Evolutionary conservation across 805 yeast genomes (phyloP), one percentile per base, ranked within the genome.

Genomic region (Lachancea mirantina): DNA sequence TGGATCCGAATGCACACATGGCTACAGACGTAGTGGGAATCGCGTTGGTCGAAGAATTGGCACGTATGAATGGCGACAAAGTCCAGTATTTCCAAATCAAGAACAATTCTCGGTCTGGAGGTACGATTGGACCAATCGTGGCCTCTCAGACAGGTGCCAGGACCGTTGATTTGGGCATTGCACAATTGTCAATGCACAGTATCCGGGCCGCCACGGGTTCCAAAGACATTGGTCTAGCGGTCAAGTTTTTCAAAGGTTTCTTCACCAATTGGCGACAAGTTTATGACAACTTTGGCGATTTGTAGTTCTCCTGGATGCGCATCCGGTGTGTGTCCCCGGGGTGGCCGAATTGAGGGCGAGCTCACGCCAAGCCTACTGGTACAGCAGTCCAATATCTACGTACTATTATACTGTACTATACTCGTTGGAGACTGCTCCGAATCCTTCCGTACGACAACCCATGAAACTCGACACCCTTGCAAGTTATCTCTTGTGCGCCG

Each of bases 181-280:
- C 94, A 2, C 94, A 84, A 59, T 65, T 81, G 46, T 72, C 89
- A 2, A 84, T 84, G 95, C 95, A 84, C 59, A 77, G 85, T 25
- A 79, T 84, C 45, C 70, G 94, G 48, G 94, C 92, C 17, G 70
- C 87, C 9, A 70, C 78, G 19, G 94, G 95, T 25, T 68, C 83
- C 14, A 71, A 76, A 52, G 95, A 84, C 51, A 69, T 82, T 38
- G 85, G 84, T 29, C 64, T 81, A 33, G 94, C 82, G 26, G 70
- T 75, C 31, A 74, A 77, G 52, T 80, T 77, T 58, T 83, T 82
- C 65, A 66, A 64, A 38, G 81, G 81, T 1, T 84, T 81, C 60
- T 80, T 72, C 57, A 54, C 69, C 29, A 62, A 71, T 43, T 83
- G 92, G 89, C 70, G 78, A 54, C 57, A 56, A 7, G 74, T 74